A percentile compares a stretch with the other conserved stretches of the same genome.
Evolutionary conservation across 2,329 filamentous ascomycete genomes (phyloP).

Genomic region (Fusarium bulbicola): DNA sequence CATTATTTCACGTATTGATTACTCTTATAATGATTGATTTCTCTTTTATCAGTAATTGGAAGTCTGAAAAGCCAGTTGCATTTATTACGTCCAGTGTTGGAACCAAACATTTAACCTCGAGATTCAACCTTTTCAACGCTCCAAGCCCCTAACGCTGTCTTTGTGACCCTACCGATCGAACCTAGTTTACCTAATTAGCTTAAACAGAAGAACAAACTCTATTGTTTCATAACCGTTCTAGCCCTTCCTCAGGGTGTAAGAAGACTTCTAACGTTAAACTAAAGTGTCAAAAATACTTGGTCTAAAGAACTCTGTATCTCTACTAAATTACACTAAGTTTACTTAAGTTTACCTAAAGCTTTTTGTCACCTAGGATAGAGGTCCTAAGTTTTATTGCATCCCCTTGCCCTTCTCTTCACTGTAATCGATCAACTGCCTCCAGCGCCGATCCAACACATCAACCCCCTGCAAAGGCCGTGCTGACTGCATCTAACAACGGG

Average conservation of each 20-base stretch:
- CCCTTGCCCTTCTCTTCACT: neutral
- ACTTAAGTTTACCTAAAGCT: too few species aligned
- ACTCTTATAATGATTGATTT: accelerated
- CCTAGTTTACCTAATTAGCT: neutral
- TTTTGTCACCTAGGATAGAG: too few species aligned
- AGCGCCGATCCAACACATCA: neutral
- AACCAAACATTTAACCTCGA: neutral
- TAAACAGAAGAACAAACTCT: neutral
- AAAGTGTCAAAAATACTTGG: too few species aligned
- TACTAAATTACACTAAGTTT: too few species aligned
- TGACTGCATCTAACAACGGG: neutral
- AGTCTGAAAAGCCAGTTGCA: neutral
- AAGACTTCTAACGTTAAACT: too few species aligned
- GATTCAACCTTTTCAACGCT: neutral
- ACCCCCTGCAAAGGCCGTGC: slow-evolving; percentile 16
- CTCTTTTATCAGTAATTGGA: accelerated
- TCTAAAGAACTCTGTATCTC: too few species aligned
- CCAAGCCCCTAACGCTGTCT: neutral
- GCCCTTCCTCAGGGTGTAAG: too few species aligned
- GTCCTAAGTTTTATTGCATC: too few species aligned
- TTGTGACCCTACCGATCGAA: neutral
- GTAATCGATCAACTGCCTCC: neutral
- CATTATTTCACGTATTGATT: neutral
- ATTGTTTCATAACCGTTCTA: neutral
- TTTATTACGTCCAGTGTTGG: neutral